Evolutionary conservation across 2,329 filamentous ascomycete genomes (phyloP).

Genomic region (Hymenoscyphus linearis): DNA sequence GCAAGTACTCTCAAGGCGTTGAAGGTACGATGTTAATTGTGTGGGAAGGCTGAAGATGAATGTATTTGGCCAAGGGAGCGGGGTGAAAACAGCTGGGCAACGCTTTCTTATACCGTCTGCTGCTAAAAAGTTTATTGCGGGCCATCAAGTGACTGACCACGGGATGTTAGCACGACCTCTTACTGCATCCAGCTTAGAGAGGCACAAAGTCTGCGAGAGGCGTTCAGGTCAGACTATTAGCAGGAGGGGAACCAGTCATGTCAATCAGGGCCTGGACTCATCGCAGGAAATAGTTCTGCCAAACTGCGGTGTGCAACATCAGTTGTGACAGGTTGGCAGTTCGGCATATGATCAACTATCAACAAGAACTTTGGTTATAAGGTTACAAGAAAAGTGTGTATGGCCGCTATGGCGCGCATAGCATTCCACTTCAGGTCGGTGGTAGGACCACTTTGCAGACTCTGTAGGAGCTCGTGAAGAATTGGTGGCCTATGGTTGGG

Average conservation of each 20-base stretch:
- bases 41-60: background rate
- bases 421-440: background rate
- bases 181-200: constrained; percentile 7
- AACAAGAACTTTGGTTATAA: background rate
- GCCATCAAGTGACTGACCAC: constrained; percentile 5
- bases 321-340: background rate
- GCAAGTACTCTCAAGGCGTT: background rate
- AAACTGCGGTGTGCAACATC: background rate
- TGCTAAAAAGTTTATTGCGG: background rate
- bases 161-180: constrained; percentile 11
- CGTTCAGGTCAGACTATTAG: background rate
- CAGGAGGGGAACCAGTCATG: background rate
- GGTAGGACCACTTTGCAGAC: constrained; percentile 2
- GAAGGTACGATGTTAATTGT: background rate
- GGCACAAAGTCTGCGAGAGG: constrained; percentile 5
- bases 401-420: background rate
- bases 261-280: background rate
- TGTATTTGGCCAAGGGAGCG: background rate
- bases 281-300: background rate
- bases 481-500: constrained; percentile 11
- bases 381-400: background rate
- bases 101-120: background rate
- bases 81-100: background rate
- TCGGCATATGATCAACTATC: background rate
- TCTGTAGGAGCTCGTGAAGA: constrained; percentile 2